Percentiles rank a stretch among this genome's conserved stretches.
These are phyloP conservation scores for Eucalyptus rudis DNA, from an alignment of 345 rosid genomes.

Conservation along the genomic window DNA sequence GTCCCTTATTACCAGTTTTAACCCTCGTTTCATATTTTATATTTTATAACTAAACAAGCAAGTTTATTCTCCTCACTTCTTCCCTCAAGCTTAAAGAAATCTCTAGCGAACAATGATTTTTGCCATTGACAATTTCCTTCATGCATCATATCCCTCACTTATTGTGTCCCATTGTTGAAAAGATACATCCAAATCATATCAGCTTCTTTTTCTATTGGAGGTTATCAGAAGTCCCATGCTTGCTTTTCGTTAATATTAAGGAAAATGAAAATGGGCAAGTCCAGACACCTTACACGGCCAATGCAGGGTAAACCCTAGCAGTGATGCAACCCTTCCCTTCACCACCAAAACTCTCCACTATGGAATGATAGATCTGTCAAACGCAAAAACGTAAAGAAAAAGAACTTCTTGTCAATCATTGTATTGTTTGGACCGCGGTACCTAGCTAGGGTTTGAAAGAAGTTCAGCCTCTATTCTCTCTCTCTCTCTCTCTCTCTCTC, in stretches of 20 bases:
- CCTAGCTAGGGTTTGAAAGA: not conserved
- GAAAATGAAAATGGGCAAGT: not conserved
- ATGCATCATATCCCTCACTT: not conserved
- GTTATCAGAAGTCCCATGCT: not conserved
- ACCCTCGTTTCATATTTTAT: not conserved
- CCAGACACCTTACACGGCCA: not conserved
- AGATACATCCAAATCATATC: not conserved
- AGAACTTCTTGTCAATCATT: not conserved
- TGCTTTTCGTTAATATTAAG: not conserved
- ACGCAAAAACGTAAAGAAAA: not conserved
- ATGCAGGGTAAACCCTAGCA: not conserved
- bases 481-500: too few species aligned
- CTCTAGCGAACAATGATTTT: not conserved
- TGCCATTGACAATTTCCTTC: not conserved
- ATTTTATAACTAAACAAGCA: not conserved
- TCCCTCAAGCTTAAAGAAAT: not conserved
- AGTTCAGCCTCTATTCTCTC: too few species aligned
- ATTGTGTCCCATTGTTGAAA: not conserved
- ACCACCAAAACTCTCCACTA: not conserved
- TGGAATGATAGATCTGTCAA: not conserved
- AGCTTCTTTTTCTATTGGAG: not conserved
- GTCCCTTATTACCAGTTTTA: not conserved
- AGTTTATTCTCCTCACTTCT: not conserved
- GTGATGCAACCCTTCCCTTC: not conserved
- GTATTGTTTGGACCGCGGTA: not conserved